phyloP scores from a whole-genome alignment of 23 red algal genomes.

The Cyanidium caldarium region DNA sequence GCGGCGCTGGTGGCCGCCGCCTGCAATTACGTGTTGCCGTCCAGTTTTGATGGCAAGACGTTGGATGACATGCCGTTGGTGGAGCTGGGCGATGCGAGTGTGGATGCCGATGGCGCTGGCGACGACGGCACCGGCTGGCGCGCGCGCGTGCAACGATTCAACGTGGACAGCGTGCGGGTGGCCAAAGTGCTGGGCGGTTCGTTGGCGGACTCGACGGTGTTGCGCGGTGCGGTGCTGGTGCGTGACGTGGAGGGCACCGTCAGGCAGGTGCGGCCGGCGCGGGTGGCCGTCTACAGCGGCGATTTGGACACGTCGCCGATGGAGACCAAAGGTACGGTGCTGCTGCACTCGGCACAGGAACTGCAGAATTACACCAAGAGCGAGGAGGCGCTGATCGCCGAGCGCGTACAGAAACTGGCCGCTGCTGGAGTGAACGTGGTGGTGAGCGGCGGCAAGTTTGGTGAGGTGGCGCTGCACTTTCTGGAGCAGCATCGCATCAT shows the following conservation, averaged over 20 bases:
- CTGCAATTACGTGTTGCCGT: conserved; percentile 52
- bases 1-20: conserved; percentile 74
- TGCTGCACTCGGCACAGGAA: conserved; percentile 72
- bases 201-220: conserved; percentile 37
- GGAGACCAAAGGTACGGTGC: conserved; percentile 97
- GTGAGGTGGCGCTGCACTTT: conserved; percentile 93
- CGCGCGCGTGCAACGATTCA: conserved; percentile 27
- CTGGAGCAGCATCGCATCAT: conserved; percentile 89
- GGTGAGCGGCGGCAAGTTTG: conserved; percentile 79
- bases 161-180: conserved; percentile 85
- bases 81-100: not conserved
- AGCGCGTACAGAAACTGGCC: conserved; percentile 41
- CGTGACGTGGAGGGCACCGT: conserved; percentile 51
- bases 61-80: not conserved
- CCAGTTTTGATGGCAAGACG: conserved; percentile 10
- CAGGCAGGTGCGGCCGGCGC: conserved; percentile 45
- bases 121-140: conserved; percentile 1
- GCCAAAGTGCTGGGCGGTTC: conserved; percentile 72
- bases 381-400: conserved; percentile 60
- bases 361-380: conserved; percentile 70
- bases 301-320: conserved; percentile 75
- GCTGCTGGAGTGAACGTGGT: conserved; percentile 71
- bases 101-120: too few species aligned
- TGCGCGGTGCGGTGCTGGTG: conserved; percentile 66
- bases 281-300: conserved; percentile 74